These are phyloP conservation scores for Gonapodya prolifera DNA, from an alignment of 192 early-diverging fungal genomes.

Conservation along the genomic window DNA sequence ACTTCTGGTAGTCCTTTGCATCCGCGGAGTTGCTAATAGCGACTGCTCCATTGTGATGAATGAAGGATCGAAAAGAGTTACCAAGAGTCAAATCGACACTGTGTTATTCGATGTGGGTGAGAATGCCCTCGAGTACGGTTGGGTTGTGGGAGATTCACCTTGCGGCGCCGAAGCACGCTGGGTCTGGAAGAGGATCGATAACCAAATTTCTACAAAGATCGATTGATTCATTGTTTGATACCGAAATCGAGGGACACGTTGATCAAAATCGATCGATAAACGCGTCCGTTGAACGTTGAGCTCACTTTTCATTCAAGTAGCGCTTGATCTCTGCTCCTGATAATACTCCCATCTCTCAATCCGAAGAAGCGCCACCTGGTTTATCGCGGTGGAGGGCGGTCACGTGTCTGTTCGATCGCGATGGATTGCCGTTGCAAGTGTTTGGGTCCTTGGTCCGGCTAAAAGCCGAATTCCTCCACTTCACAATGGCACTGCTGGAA, in stretches of 20 bases:
- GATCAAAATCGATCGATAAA: not conserved
- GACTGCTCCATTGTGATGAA: conserved; percentile 1
- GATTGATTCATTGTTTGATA: too few species aligned
- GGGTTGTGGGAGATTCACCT: not conserved
- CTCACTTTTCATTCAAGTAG: not conserved
- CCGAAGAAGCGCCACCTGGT: too few species aligned
- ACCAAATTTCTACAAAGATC: not conserved
- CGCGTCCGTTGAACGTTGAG: too few species aligned
- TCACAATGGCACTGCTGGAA: not conserved
- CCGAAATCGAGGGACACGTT: not conserved
- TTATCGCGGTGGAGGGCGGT: too few species aligned
- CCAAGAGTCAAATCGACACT: not conserved
- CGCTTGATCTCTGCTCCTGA: not conserved
- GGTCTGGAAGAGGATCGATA: not conserved
- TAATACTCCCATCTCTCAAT: not conserved
- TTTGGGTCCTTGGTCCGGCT: too few species aligned
- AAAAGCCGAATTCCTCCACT: too few species aligned
- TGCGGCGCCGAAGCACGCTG: not conserved
- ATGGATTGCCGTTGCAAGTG: too few species aligned
- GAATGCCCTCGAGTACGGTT: not conserved
- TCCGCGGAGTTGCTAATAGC: not conserved
- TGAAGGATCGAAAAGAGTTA: not conserved
- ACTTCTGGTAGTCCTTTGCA: conserved; percentile 4
- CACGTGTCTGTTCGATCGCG: too few species aligned
- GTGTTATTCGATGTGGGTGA: not conserved